Conservation (phyloP, 768 basidiomycete species). For the Lyophyllum shimeji region DNA sequence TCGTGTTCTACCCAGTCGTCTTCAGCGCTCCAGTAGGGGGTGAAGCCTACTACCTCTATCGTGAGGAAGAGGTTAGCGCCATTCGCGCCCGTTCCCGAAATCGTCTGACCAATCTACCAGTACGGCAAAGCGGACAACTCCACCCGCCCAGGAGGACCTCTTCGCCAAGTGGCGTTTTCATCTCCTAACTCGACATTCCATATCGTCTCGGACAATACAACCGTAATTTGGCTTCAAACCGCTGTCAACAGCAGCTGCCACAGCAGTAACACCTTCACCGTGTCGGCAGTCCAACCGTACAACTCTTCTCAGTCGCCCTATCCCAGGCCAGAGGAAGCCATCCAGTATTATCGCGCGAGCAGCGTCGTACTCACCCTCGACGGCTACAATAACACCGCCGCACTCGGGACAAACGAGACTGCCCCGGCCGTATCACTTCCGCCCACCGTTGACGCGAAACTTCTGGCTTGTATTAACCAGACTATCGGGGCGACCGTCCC, state of each 20-base stretch:
- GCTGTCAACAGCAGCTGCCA: not conserved
- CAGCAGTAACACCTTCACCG: not conserved
- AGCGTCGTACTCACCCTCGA: constrained; percentile 54
- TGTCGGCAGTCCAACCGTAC: not conserved
- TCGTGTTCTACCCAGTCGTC: constrained; percentile 55
- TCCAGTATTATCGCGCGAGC: constrained; percentile 63
- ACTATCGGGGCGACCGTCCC: constrained; percentile 38
- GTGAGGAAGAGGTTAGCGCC: constrained; percentile 36
- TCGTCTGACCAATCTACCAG: not conserved
- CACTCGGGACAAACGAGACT: constrained; percentile 32
- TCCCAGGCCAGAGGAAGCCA: constrained; percentile 40
- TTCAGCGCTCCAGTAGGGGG: constrained; percentile 34
- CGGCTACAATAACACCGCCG: constrained; percentile 60
- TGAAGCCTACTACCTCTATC: constrained; percentile 18
- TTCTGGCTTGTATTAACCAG: constrained; percentile 49
- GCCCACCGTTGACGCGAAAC: constrained; percentile 35
- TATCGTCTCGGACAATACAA: constrained; percentile 7
- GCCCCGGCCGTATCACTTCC: constrained; percentile 34
- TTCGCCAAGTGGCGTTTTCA: constrained; percentile 2
- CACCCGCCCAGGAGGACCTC: constrained; percentile 11
- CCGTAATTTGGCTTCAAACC: not conserved
- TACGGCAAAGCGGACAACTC: constrained; percentile 11
- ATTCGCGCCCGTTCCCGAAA: constrained; percentile 17
- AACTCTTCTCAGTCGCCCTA: not conserved
- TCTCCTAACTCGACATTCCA: constrained; percentile 8